Conservation (phyloP, 805 yeast genomes). For the Lachancea fermentati region DNA sequence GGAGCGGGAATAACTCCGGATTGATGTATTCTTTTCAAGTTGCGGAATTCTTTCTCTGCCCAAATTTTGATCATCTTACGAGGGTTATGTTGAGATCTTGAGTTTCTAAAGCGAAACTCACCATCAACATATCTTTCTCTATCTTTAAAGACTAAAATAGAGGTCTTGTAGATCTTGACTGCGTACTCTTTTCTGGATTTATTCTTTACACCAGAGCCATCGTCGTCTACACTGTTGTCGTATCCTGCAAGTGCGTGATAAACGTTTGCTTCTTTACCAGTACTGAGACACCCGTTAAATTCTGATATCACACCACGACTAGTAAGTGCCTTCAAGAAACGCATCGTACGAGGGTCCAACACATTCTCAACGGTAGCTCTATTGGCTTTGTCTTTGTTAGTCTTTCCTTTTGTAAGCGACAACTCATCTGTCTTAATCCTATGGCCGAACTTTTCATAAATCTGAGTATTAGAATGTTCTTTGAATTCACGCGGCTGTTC, state of each 20-base stretch:
- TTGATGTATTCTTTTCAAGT: slow-evolving; percentile 71
- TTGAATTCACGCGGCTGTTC: slow-evolving; percentile 6
- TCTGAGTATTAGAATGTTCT: slow-evolving; percentile 40
- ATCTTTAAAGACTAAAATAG: slow-evolving; percentile 94
- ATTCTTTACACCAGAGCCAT: slow-evolving; percentile 26
- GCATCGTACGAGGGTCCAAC: slow-evolving; percentile 87
- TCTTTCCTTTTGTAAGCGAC: slow-evolving; percentile 49
- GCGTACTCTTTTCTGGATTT: slow-evolving; percentile 58
- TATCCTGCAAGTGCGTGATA: slow-evolving; percentile 63
- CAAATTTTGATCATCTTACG: slow-evolving; percentile 95
- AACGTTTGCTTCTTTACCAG: slow-evolving; percentile 99
- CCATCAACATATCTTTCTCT: slow-evolving; percentile 95
- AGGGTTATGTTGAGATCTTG: slow-evolving; percentile 84
- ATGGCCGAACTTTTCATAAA: slow-evolving; percentile 57
- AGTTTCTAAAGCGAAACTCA: slow-evolving; percentile 84
- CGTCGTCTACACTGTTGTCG: slow-evolving; percentile 15
- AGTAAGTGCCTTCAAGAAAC: slow-evolving; percentile 73
- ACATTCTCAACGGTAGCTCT: slow-evolving; percentile 97
- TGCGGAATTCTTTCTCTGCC: slow-evolving; percentile 98
- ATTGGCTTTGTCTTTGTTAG: slow-evolving; percentile 77
- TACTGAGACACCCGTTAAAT: slow-evolving; percentile 88
- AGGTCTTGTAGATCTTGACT: slow-evolving; percentile 91
- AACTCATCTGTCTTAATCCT: slow-evolving; percentile 61
- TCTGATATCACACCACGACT: slow-evolving; percentile 78
- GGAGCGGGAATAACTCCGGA: slow-evolving; percentile 85